Base-by-base conservation (phyloP, 2,329 filamentous ascomycete species). In the Sarocladium oryzae region DNA sequence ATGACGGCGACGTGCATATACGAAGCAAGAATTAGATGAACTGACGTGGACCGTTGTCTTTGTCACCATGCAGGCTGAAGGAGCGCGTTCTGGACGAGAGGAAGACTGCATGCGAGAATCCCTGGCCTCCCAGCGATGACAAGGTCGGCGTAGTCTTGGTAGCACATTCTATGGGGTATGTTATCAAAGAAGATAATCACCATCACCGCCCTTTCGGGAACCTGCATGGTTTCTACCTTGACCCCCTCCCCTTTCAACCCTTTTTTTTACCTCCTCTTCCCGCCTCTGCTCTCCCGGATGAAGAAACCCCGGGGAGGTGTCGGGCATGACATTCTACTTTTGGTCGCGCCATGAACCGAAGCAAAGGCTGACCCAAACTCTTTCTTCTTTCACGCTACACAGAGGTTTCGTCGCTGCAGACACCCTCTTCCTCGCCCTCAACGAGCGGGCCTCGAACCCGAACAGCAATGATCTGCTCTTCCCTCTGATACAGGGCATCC, bases 381-480 rank as follows among this genome's bases (percentile, higher is more conserved):
- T 24, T 33, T 33, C n/a, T 48, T 33, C 26, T 48, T n/a, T n/a
- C n/a, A n/a, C n/a, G 43, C 18, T 20, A 48, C 43, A 21, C 28
- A 78, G 76, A 37, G 90, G 90, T 33, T 93, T 95, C 56, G 87
- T 95, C 8, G 89, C 87, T 6, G 86, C 86, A 2, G 89, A 95
- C 58, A 78, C 86, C 0, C 75, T 95, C n/a, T 79, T 93, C 57
- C 78, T 85, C 23, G 76, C 89, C 37, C 63, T 88, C 38, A 78
- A 83, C 54, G 88, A 88, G 57, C 75, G 82, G 54, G 75, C 78
- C 0, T 62, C 57, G 33, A 61, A 64, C n/a, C 53, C 63, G 23
- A 56, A 57, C 1, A 41, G 18, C 38, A 51, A 43, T 1, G 53
- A 58, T 2, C 76, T 83, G 46, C 81, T 89, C 66, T 95, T 95